phyloP scores from a whole-genome alignment of 352 stramenopile species.

The Phytopythium aichiense region DNA sequence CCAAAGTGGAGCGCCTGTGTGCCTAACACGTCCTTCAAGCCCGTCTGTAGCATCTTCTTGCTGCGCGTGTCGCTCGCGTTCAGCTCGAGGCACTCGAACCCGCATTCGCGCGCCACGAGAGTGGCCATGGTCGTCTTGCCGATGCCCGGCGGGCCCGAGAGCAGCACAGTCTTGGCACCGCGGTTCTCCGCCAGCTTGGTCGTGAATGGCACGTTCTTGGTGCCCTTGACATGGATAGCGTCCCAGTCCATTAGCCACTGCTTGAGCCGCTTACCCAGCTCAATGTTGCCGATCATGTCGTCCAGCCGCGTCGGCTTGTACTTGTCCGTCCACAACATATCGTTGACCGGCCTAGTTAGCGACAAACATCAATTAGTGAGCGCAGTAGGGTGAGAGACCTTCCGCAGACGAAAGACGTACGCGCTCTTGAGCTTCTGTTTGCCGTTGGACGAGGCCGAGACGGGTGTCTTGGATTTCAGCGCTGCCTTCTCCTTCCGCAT shows the following conservation, averaged over 20 bases:
- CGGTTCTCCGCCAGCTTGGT: conserved; percentile 85
- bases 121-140: conserved; percentile 96
- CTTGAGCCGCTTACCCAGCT: conserved; percentile 85
- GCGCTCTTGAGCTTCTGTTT: conserved; percentile 49
- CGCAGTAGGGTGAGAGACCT: no score
- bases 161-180: conserved; percentile 91
- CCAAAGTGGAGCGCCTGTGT: conserved; percentile 91
- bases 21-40: conserved; percentile 90
- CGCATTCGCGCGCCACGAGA: conserved; percentile 87
- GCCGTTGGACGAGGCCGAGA: conserved; percentile 34
- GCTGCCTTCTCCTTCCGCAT: conserved; percentile 56
- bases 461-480: conserved; percentile 44
- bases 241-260: conserved; percentile 85
- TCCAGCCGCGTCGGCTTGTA: conserved; percentile 91
- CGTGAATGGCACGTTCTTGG: conserved; percentile 76
- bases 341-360: conserved; percentile 28
- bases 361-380: conserved; percentile 5
- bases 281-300: conserved; percentile 94
- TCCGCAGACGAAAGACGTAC: conserved; percentile 21
- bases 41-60: conserved; percentile 94
- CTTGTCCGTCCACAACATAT: conserved; percentile 95
- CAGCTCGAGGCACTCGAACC: conserved; percentile 93
- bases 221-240: conserved; percentile 75
- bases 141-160: conserved; percentile 96
- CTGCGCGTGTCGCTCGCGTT: conserved; percentile 98